These are phyloP conservation scores for Discostella pseudostelligera DNA, from an alignment of 108 stramenopile genomes.

Conservation along the genomic window DNA sequence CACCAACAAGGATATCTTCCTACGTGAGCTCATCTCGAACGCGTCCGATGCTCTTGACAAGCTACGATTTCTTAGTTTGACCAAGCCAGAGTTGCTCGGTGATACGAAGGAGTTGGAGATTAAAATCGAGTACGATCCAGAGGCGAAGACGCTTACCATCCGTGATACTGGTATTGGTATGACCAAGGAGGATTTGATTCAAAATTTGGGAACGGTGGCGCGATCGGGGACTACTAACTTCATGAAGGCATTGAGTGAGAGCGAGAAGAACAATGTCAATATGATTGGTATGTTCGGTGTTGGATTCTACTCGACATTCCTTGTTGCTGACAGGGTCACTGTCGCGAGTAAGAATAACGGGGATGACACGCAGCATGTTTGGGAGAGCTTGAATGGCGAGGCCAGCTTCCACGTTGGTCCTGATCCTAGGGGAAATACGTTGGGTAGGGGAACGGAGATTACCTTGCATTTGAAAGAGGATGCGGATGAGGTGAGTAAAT, in stretches of 20 bases:
- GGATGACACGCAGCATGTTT: conserved; percentile 88
- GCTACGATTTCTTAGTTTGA: conserved; percentile 92
- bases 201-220: conserved; percentile 99
- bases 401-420: conserved; percentile 84
- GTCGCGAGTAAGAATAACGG: conserved; percentile 95
- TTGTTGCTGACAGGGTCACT: conserved; percentile 90
- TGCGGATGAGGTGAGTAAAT: conserved; percentile 51
- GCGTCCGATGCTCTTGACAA: conserved; percentile 99
- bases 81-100: conserved; percentile 77
- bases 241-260: conserved; percentile 89
- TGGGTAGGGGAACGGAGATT: conserved; percentile 98
- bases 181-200: conserved; percentile 92
- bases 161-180: conserved; percentile 97
- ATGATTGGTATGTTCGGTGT: conserved; percentile 99
- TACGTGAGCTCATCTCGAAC: conserved; percentile 96
- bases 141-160: conserved; percentile 91
- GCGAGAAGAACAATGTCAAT: conserved; percentile 69
- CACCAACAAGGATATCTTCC: conserved; percentile 98
- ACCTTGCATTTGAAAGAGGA: conserved; percentile 99
- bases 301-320: conserved; percentile 97
- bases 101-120: conserved; percentile 84
- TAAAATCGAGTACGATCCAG: conserved; percentile 89
- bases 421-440: conserved; percentile 96
- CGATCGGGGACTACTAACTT: conserved; percentile 99
- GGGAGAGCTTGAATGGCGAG: conserved; percentile 95